Evolutionary conservation across 345 rosid genomes (phyloP).

Genomic region (Lepidium didymum): DNA sequence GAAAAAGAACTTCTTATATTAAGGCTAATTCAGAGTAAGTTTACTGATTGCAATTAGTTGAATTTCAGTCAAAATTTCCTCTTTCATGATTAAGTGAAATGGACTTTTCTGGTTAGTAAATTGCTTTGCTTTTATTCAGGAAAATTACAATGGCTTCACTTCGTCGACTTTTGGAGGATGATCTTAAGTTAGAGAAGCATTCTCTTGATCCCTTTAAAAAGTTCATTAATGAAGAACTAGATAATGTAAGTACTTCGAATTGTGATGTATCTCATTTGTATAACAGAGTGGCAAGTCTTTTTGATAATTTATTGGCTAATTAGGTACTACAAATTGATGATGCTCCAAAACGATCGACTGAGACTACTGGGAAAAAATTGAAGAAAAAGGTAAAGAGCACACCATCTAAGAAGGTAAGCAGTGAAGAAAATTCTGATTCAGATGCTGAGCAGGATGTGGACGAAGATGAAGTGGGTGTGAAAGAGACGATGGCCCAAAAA

Average conservation of each 20-base stretch:
- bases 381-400: conserved; percentile 33
- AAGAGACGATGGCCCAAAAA: conserved; percentile 43
- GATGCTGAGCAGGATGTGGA: conserved; percentile 37
- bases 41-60: background rate
- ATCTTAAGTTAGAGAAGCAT: conserved; percentile 57
- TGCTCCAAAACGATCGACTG: conserved; percentile 34
- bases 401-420: conserved; percentile 30
- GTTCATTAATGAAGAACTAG: conserved; percentile 54
- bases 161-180: conserved; percentile 80
- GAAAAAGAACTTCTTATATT: conserved; percentile 53
- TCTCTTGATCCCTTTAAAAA: conserved; percentile 66
- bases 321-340: conserved; percentile 16
- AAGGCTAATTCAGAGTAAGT: conserved; percentile 70
- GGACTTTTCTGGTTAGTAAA: background rate
- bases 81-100: background rate
- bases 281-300: background rate
- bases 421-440: conserved; percentile 38
- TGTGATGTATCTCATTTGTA: background rate
- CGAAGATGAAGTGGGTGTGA: conserved; percentile 23
- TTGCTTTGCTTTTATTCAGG: conserved; percentile 25
- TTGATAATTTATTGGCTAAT: background rate
- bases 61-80: background rate
- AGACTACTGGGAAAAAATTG: conserved; percentile 33
- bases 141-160: conserved; percentile 67
- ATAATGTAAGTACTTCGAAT: conserved; percentile 37